These are phyloP conservation scores for Talaromyces borbonicus DNA, from an alignment of 495 filamentous ascomycete genomes.

Conservation along the genomic window DNA sequence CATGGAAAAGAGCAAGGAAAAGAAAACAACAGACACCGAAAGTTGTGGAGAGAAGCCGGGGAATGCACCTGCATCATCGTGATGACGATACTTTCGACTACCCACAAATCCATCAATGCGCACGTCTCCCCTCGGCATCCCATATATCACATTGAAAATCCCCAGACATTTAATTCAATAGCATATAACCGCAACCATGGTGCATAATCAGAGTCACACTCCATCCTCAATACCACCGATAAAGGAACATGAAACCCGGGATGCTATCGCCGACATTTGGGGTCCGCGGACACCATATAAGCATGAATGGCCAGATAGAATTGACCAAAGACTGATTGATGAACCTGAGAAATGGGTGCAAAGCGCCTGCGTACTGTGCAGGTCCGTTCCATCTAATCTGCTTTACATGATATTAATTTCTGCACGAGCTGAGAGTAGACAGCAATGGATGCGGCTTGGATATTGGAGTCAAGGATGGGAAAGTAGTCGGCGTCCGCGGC, in stretches of 20 bases:
- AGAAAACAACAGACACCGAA: neutral
- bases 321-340: neutral
- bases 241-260: constrained; percentile 3
- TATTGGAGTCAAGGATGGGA: neutral
- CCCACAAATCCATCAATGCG: neutral
- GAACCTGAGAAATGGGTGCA: constrained; percentile 8
- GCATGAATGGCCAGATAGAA: constrained; percentile 3
- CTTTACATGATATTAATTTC: neutral
- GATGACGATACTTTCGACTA: neutral
- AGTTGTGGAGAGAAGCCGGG: neutral
- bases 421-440: neutral
- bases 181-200: neutral
- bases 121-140: neutral
- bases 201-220: neutral
- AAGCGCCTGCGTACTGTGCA: constrained; percentile 8
- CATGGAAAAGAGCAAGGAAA: neutral
- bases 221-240: neutral
- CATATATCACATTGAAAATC: neutral
- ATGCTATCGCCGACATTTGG: constrained; percentile 1
- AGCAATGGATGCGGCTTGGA: neutral
- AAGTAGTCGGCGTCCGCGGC: constrained; percentile 1
- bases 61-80: neutral
- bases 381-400: neutral
- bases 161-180: neutral
- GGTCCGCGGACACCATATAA: constrained; percentile 4